Evolutionary conservation across 306 rosid genomes (phyloP).

Genomic region (Parietaria judaica): DNA sequence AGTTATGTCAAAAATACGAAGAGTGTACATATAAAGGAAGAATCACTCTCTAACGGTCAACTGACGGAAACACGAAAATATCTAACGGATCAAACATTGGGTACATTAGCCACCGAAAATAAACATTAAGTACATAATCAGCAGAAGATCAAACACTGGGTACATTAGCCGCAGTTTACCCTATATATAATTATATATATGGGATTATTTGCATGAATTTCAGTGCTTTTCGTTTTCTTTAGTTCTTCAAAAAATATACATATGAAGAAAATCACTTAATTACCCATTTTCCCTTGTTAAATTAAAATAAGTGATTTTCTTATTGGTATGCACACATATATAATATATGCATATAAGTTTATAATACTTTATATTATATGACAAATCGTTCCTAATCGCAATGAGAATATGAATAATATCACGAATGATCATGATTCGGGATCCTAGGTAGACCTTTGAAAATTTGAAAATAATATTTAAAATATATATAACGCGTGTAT

Average conservation of each 20-base stretch:
- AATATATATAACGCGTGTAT: background rate
- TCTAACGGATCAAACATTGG: no score
- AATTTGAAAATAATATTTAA: background rate
- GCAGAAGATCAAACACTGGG: no score
- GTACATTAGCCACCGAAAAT: no score
- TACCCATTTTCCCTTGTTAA: conserved; percentile 22
- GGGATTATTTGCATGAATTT: conserved; percentile 47
- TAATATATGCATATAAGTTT: conserved; percentile 9
- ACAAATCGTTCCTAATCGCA: background rate
- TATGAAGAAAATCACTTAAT: conserved; percentile 16
- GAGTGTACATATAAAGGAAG: no score
- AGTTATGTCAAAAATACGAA: no score
- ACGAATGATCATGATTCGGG: conserved; percentile 30
- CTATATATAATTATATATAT: background rate
- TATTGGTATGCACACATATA: background rate
- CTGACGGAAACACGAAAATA: no score
- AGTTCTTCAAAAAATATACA: conserved; percentile 22
- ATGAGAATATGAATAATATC: background rate
- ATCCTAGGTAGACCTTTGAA: conserved; percentile 40
- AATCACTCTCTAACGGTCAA: no score
- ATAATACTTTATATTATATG: background rate
- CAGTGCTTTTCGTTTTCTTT: conserved; percentile 43
- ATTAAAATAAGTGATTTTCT: conserved; percentile 12
- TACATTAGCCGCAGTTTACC: no score
- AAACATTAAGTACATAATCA: no score